Conservation (phyloP, 768 basidiomycete species). For the Astraeus odoratus region DNA sequence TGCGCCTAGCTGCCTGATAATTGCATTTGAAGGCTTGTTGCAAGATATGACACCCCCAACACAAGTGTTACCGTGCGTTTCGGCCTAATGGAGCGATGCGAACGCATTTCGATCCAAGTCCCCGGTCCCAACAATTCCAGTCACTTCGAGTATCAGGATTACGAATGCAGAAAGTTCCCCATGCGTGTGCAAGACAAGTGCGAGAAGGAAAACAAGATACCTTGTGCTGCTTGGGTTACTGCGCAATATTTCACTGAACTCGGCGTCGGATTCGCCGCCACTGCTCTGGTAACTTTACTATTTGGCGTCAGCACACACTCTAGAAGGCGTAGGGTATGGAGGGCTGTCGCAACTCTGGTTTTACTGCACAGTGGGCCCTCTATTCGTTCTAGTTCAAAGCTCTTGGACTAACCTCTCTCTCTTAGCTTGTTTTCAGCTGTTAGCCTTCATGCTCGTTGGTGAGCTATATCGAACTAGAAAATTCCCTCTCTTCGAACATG, state of each 20-base stretch:
- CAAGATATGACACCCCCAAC: conserved; percentile 37
- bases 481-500: conserved; percentile 48
- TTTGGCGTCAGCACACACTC: conserved; percentile 71
- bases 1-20: conserved; percentile 15
- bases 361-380: conserved; percentile 46
- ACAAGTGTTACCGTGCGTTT: conserved; percentile 46
- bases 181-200: conserved; percentile 39
- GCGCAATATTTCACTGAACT: conserved; percentile 63
- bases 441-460: conserved; percentile 58
- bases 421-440: conserved; percentile 52
- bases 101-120: conserved; percentile 40
- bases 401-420: neutral
- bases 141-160: conserved; percentile 44
- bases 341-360: conserved; percentile 59
- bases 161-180: conserved; percentile 63
- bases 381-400: neutral
- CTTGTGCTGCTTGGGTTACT: conserved; percentile 66
- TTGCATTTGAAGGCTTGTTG: conserved; percentile 34
- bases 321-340: conserved; percentile 70
- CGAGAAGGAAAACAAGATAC: conserved; percentile 45
- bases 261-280: conserved; percentile 54
- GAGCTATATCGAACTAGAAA: conserved; percentile 44
- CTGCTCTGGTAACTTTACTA: conserved; percentile 51
- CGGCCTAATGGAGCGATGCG: conserved; percentile 54
- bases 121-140: conserved; percentile 40